Conservation (phyloP, 2,329 filamentous ascomycete genomes). For the Coniochaeta hoffmannii region DNA sequence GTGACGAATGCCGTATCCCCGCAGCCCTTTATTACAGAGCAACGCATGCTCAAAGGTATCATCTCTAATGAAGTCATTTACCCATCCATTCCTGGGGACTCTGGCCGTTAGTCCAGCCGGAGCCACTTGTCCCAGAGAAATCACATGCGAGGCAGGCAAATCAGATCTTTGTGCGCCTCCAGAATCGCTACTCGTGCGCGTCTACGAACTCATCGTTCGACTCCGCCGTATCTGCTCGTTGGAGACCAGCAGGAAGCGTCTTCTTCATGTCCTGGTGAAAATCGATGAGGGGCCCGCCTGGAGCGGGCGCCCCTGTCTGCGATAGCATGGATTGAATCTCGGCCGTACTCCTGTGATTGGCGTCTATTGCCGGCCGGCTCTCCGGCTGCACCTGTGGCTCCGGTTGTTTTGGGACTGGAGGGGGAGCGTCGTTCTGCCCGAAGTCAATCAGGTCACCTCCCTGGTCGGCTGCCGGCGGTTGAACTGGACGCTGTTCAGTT, state of each 20-base stretch:
- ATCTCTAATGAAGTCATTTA: background rate
- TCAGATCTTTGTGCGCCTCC: background rate
- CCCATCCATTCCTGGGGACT: background rate
- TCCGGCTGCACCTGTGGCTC: slow-evolving; percentile 6
- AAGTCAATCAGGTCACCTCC: slow-evolving; percentile 50
- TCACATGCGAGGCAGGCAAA: background rate
- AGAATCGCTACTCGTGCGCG: slow-evolving; percentile 19
- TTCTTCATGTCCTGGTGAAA: slow-evolving; percentile 49
- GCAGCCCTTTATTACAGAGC: background rate
- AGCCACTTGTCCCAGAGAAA: background rate
- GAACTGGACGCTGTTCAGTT: slow-evolving; percentile 4
- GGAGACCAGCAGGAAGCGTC: slow-evolving; percentile 30
- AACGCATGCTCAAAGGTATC: background rate
- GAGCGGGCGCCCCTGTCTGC: slow-evolving; percentile 36
- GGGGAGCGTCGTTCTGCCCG: slow-evolving; percentile 32
- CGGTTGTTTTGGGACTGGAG: slow-evolving; percentile 4
- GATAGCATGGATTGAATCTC: slow-evolving; percentile 37
- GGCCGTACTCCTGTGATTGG: slow-evolving; percentile 17
- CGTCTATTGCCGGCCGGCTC: slow-evolving; percentile 10
- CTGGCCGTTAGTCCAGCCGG: background rate
- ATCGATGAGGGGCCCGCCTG: slow-evolving; percentile 45
- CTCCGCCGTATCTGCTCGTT: slow-evolving; percentile 25
- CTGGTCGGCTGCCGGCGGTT: slow-evolving; percentile 9
- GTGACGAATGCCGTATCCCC: background rate
- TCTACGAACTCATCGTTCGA: slow-evolving; percentile 33